Conservation (phyloP, 805 yeast species). For the Myxozyma melibiosi region DNA sequence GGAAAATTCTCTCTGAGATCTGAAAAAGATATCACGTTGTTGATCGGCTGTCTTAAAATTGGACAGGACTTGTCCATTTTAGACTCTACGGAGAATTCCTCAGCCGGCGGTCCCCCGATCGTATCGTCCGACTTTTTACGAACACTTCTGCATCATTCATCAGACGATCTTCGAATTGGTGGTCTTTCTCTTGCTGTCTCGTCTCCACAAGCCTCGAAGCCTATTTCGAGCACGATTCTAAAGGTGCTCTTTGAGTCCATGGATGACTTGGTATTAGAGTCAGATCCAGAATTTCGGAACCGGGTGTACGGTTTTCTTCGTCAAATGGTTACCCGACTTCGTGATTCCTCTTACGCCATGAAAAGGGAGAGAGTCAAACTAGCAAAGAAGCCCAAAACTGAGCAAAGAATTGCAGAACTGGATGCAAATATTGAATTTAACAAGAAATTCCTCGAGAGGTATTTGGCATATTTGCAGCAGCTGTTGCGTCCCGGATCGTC, state of each 20-base stretch:
- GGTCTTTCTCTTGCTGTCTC: conserved; percentile 63
- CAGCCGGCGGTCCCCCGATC: conserved; percentile 51
- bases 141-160: conserved; percentile 51
- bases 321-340: conserved; percentile 62
- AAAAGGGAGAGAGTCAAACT: conserved; percentile 55
- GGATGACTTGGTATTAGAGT: conserved; percentile 61
- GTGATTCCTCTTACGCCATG: conserved; percentile 67
- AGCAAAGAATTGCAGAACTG: conserved; percentile 5
- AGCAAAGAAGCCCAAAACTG: conserved; percentile 6
- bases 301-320: conserved; percentile 63
- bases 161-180: conserved; percentile 50
- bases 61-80: conserved; percentile 63
- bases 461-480: conserved; percentile 44
- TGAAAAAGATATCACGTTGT: conserved; percentile 44
- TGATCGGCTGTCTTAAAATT: conserved; percentile 60
- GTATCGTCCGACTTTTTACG: conserved; percentile 44
- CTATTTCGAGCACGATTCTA: conserved; percentile 52
- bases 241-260: conserved; percentile 50
- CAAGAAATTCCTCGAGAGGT: conserved; percentile 47
- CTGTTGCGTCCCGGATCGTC: conserved; percentile 60
- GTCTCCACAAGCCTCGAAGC: conserved; percentile 62
- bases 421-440: conserved; percentile 11
- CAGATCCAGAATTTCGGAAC: conserved; percentile 67
- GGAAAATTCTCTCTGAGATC: conserved; percentile 6
- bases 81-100: conserved; percentile 33